These are phyloP conservation scores for Skeletonema grethae DNA, from an alignment of 108 stramenopile genomes.

Conservation along the genomic window DNA sequence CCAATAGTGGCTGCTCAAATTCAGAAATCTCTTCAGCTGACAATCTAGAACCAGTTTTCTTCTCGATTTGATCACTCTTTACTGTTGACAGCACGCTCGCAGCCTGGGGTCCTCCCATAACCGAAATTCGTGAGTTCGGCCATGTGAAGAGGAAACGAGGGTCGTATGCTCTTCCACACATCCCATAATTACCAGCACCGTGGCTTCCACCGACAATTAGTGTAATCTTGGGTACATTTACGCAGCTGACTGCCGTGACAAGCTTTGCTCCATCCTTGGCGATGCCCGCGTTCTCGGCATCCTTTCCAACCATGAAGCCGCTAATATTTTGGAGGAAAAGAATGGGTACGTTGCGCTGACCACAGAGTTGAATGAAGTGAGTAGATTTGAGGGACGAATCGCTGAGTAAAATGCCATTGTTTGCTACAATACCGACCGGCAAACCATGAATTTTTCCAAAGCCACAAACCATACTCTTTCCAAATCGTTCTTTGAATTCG, in stretches of 20 bases:
- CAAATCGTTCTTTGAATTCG: constrained; percentile 96
- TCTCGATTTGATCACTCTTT: constrained; percentile 80
- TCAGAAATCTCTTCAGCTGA: constrained; percentile 72
- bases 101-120: constrained; percentile 99
- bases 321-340: constrained; percentile 98
- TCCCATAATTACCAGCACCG: constrained; percentile 95
- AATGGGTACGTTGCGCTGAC: constrained; percentile 94
- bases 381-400: constrained; percentile 93
- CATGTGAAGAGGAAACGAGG: constrained; percentile 98
- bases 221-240: constrained; percentile 97
- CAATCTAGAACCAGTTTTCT: constrained; percentile 57
- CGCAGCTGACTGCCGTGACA: constrained; percentile 94
- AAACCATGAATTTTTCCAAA: constrained; percentile 94
- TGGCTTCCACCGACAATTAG: constrained; percentile 92
- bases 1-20: constrained; percentile 72
- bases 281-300: constrained; percentile 96
- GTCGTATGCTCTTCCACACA: constrained; percentile 95
- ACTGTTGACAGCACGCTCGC: constrained; percentile 95
- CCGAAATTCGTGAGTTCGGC: constrained; percentile 95
- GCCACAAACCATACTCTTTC: constrained; percentile 94
- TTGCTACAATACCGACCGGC: constrained; percentile 95
- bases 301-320: constrained; percentile 97
- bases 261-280: constrained; percentile 97
- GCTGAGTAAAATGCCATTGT: constrained; percentile 97
- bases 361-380: constrained; percentile 98